Evolutionary conservation across 108 stramenopile species (phyloP).

Genomic region (Nannochloropsis oceanica): DNA sequence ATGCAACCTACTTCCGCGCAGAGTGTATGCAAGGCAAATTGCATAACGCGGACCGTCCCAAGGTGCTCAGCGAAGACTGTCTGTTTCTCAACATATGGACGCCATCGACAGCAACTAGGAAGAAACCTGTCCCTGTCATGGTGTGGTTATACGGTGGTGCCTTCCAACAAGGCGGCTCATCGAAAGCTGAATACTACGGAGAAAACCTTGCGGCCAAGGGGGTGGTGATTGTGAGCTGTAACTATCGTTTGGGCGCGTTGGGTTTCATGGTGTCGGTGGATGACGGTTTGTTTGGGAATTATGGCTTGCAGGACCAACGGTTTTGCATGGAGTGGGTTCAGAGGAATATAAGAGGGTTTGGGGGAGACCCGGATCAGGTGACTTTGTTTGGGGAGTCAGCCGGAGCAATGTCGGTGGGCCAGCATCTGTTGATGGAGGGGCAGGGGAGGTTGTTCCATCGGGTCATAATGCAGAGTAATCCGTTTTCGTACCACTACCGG

Average conservation of each 20-base stretch:
- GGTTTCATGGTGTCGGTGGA: constrained; percentile 38
- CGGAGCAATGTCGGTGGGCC: constrained; percentile 55
- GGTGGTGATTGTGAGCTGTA: constrained; percentile 37
- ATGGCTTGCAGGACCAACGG: constrained; percentile 41
- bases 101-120: constrained; percentile 10
- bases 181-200: constrained; percentile 24
- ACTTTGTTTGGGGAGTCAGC: constrained; percentile 46
- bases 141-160: constrained; percentile 46
- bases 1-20: constrained; percentile 20
- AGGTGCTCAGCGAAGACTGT: constrained; percentile 23
- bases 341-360: constrained; percentile 32
- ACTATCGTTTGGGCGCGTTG: constrained; percentile 42
- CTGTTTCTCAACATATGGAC: constrained; percentile 43
- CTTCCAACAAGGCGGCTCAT: constrained; percentile 32
- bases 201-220: constrained; percentile 5
- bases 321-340: constrained; percentile 47
- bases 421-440: constrained; percentile 57
- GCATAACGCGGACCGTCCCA: not conserved
- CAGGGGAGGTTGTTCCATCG: constrained; percentile 37
- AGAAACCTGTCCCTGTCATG: constrained; percentile 27
- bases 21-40: constrained; percentile 27
- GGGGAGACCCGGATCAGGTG: constrained; percentile 30
- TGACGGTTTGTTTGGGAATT: constrained; percentile 34
- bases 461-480: constrained; percentile 47
- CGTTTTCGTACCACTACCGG: constrained; percentile 58